Conservation (phyloP, 768 basidiomycete species). For the Leccinum variicolor region DNA sequence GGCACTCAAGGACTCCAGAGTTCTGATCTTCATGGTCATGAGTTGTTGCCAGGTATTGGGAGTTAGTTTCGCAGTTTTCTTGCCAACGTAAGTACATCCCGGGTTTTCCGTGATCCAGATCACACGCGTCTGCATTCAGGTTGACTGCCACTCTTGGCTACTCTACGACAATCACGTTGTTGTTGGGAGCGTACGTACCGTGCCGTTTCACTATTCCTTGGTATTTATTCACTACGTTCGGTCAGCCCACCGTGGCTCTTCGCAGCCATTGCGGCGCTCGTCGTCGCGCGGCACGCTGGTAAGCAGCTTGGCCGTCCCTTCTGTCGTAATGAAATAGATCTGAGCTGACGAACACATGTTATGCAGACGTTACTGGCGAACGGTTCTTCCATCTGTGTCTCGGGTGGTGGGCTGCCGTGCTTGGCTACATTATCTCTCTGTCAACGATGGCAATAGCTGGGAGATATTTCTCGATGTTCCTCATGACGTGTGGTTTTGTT, state of each 20-base stretch:
- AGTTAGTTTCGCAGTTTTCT: constrained; percentile 61
- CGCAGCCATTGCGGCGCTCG: constrained; percentile 44
- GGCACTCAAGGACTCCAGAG: constrained; percentile 56
- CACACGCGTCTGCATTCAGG: constrained; percentile 25
- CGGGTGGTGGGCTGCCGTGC: neutral
- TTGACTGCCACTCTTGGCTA: constrained; percentile 63
- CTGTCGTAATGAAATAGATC: neutral
- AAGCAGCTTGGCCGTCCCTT: constrained; percentile 1
- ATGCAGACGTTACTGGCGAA: neutral
- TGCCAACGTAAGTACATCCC: constrained; percentile 39
- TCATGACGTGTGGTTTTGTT: neutral
- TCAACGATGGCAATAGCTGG: neutral
- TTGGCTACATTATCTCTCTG: neutral
- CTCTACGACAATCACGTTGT: constrained; percentile 54
- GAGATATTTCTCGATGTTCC: neutral
- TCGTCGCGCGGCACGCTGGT: constrained; percentile 58
- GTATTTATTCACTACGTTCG: neutral
- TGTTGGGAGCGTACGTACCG: constrained; percentile 53
- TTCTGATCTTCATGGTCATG: constrained; percentile 53
- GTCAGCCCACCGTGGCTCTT: constrained; percentile 61
- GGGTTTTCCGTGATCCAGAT: neutral
- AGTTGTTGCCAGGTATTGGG: constrained; percentile 51
- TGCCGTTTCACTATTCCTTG: neutral
- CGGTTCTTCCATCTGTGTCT: neutral
- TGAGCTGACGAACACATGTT: neutral